Percentiles rank a stretch among this genome's conserved stretches.
Evolutionary conservation across 257 asterid species (phyloP).

Genomic region (Primulina tabacum): DNA sequence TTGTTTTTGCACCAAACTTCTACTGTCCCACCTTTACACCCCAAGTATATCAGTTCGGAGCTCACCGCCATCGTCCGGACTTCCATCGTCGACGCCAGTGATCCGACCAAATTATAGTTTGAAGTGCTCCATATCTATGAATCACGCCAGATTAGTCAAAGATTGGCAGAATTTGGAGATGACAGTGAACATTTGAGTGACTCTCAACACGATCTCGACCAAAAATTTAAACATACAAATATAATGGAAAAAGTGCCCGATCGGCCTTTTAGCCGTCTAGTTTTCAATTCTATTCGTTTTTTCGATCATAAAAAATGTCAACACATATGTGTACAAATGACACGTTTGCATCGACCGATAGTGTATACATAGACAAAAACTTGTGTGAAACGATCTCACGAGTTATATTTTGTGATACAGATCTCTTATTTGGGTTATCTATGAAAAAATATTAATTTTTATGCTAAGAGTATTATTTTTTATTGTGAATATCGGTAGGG

Average conservation of each 20-base stretch:
- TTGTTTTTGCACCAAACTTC: constrained; percentile 83
- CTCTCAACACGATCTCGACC: too few relatives aligned
- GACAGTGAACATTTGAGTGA: neutral
- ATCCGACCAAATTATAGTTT: constrained; percentile 49
- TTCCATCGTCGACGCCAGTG: constrained; percentile 58
- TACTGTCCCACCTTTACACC: constrained; percentile 59
- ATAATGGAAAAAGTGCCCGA: too few relatives aligned
- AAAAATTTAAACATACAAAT: neutral
- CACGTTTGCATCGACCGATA: too few relatives aligned
- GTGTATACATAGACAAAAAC: too few relatives aligned
- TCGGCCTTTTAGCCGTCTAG: neutral
- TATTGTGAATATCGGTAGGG: too few relatives aligned
- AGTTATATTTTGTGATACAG: too few relatives aligned
- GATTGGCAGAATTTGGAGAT: neutral
- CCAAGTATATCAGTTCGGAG: constrained; percentile 67
- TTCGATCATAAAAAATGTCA: neutral
- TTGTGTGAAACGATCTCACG: too few relatives aligned
- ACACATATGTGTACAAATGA: too few relatives aligned
- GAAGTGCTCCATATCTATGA: constrained; percentile 68
- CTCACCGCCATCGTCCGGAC: constrained; percentile 58
- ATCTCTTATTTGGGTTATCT: too few relatives aligned
- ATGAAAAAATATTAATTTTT: too few relatives aligned
- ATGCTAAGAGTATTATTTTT: too few relatives aligned
- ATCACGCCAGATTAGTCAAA: neutral
- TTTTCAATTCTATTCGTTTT: neutral